Evolutionary conservation across 805 yeast genomes (phyloP).

Genomic region (Diddensiella transvaalensis): DNA sequence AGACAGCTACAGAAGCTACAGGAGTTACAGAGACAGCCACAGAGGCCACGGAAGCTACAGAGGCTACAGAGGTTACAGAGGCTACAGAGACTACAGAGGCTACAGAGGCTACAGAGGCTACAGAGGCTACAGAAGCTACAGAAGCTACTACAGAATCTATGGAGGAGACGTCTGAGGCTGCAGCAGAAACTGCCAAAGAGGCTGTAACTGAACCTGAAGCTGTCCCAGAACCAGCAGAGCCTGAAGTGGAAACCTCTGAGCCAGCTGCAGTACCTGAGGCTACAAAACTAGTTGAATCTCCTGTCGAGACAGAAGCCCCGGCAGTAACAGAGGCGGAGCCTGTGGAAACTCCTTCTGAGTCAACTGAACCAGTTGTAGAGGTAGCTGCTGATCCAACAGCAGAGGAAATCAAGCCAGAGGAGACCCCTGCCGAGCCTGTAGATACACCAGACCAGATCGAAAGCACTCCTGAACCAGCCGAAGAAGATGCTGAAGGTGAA

Average conservation of each 20-base stretch:
- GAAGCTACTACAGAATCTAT: background rate
- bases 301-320: constrained; percentile 7
- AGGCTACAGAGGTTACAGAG: background rate
- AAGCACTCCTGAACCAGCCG: constrained; percentile 6
- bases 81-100: constrained; percentile 6
- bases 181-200: too few relatives aligned
- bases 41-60: background rate
- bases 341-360: background rate
- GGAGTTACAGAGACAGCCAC: constrained; percentile 4
- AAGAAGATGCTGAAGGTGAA: constrained; percentile 7
- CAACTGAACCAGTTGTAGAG: constrained; percentile 5
- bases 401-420: background rate
- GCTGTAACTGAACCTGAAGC: too few relatives aligned
- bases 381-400: background rate
- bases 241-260: too few relatives aligned
- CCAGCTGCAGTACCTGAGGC: constrained; percentile 4
- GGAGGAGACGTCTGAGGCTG: constrained; percentile 1
- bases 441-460: background rate
- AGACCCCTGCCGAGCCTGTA: background rate
- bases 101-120: background rate
- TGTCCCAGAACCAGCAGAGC: too few relatives aligned
- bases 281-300: background rate
- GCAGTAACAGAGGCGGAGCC: constrained; percentile 13
- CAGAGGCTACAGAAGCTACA: background rate
- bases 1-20: constrained; percentile 1